Percentiles rank a stretch among this genome's conserved stretches.
phyloP scores from a whole-genome alignment of 192 early-diverging fungal genomes.

The Backusella parvicylindrica region DNA sequence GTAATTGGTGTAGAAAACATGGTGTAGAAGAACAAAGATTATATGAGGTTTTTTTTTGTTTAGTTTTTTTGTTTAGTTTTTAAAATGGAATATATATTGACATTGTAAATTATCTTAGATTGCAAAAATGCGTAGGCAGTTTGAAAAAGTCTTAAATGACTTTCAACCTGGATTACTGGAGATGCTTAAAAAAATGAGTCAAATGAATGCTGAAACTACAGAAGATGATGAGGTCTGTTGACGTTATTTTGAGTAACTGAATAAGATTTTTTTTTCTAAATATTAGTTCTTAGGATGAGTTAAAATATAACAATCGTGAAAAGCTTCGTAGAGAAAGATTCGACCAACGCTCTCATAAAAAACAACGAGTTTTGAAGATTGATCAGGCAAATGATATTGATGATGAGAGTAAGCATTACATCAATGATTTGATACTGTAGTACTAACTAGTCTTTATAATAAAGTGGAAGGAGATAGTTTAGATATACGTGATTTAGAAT shows the following conservation, averaged over 20 bases:
- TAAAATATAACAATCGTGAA: not conserved
- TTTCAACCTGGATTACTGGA: conserved; percentile 29
- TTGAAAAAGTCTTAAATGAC: conserved; percentile 58
- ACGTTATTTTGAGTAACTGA: not conserved
- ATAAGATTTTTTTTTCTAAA: not conserved
- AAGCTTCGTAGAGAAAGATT: conserved; percentile 16
- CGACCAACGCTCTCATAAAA: conserved; percentile 17
- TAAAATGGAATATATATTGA: not conserved
- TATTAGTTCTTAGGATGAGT: not conserved
- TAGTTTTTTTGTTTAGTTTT: not conserved
- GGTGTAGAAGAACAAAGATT: conserved; percentile 70
- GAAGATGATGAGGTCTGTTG: conserved; percentile 1
- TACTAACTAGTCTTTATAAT: not conserved
- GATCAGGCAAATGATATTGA: not conserved
- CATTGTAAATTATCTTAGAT: conserved; percentile 31
- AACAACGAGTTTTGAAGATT: conserved; percentile 12
- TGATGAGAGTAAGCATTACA: not conserved
- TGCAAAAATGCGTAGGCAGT: conserved; percentile 61
- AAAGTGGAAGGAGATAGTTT: not conserved
- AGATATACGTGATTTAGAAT: conserved; percentile 59
- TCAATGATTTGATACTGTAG: not conserved
- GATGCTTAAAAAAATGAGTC: not conserved
- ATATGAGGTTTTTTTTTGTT: conserved; percentile 46
- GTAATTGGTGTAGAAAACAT: conserved; percentile 54
- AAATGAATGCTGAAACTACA: not conserved